Percentiles rank a stretch among this genome's conserved stretches.
Evolutionary conservation across 2,329 filamentous ascomycete genomes (phyloP).

Genomic region (Magnaporthales sp.): DNA sequence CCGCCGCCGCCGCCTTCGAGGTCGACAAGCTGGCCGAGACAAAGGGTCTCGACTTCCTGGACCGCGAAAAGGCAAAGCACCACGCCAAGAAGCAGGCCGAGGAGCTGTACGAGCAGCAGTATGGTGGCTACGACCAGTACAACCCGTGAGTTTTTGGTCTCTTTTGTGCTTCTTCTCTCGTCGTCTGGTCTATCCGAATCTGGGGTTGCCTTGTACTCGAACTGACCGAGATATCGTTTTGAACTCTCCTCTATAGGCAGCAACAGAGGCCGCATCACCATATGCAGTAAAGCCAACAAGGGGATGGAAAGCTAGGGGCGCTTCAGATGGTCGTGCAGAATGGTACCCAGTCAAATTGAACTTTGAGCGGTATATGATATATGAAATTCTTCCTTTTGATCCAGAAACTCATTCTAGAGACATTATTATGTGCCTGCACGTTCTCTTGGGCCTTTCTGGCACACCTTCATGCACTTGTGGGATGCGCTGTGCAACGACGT

Average conservation of each 20-base stretch:
- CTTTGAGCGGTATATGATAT: background rate
- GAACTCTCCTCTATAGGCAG: background rate
- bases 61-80: slow-evolving; percentile 48
- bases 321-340: background rate
- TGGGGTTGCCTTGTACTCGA: no score
- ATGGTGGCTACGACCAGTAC: slow-evolving; percentile 42
- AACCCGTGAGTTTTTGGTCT: slow-evolving; percentile 39
- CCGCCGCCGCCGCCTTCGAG: slow-evolving; percentile 63
- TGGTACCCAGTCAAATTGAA: background rate
- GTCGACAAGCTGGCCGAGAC: slow-evolving; percentile 69
- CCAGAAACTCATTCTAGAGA: no score
- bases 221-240: background rate
- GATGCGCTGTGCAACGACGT: no score
- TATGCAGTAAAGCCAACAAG: background rate
- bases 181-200: no score
- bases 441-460: no score
- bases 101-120: slow-evolving; percentile 54
- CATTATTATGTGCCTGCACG: no score
- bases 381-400: background rate
- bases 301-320: background rate
- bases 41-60: slow-evolving; percentile 53
- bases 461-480: no score
- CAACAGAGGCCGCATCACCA: slow-evolving; percentile 5
- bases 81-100: slow-evolving; percentile 50
- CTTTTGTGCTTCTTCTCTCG: background rate